Evolutionary conservation across 129 eudicot species (phyloP), one percentile per base, ranked within the genome.

Genomic region (Pittosporum tobira): DNA sequence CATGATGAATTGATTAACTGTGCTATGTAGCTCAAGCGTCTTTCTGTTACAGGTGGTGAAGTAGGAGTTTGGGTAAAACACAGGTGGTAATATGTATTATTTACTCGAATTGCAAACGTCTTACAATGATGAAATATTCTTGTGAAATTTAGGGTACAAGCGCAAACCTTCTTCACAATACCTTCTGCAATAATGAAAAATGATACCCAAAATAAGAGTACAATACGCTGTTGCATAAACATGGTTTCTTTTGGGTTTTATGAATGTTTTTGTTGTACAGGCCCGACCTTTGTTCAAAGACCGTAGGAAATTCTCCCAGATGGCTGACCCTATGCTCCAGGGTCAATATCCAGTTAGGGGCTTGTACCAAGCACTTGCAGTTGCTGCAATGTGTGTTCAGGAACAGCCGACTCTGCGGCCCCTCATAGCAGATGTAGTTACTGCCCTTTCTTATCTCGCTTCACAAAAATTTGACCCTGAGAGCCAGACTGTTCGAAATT

Each of bases 341-440:
- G 84, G 95, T 1, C 83, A 79, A 26, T 88, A 81, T 71, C 95
- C 97, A 1, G 71, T 77, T n/a, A 71, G 97, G 62, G 97, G 95
- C 18, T 36, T 88, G 27, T 88, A 88, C 60, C 97, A 88, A 75
- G 95, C 97, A n/a, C 77, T 88, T 65, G 97, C 95, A 23, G 83
- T 88, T 42, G 88, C 97, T 57, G 97, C 97, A 64, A 88, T 88
- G 97, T 88, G 97, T 60, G 95, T 88, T 30, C 97, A 88, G 55
- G 95, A 88, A 66, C 91, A 88, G 46, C 97, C 97, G 20, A 81
- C 71, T 59, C 77, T 88, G 88, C 73, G 95, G 37, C 97, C 97
- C 9, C 79, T 88, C 5, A 85, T 88, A 38, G 95, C 97, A 24
- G 97, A 88, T 56, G 93, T 88, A 13, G 97, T 84, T 7, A 88